A percentile compares a stretch with the other conserved stretches of the same genome.
These are phyloP conservation scores for Phytophthora sp. DNA, from an alignment of 352 stramenopile genomes.

Conservation along the genomic window DNA sequence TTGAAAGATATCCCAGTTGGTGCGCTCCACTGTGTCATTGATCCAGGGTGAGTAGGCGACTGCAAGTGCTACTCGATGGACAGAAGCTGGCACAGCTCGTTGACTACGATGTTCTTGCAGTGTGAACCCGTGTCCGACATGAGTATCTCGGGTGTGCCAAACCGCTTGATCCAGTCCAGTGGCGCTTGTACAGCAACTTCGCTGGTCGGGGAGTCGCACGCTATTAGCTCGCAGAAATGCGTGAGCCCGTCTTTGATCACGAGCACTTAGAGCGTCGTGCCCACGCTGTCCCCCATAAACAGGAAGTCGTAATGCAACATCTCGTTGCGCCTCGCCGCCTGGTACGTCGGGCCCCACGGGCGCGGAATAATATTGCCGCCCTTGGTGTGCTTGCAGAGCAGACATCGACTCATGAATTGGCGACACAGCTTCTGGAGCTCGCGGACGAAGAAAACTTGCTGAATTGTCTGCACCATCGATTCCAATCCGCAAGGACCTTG, in stretches of 20 bases:
- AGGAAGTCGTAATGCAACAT: conserved; percentile 7
- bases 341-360: neutral
- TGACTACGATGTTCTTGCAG: conserved; percentile 2
- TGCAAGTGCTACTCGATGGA: neutral
- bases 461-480: neutral
- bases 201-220: neutral
- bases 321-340: neutral
- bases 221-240: no score
- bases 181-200: neutral
- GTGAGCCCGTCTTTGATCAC: neutral
- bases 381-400: neutral
- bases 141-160: neutral
- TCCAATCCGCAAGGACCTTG: neutral
- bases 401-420: neutral
- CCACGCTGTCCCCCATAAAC: neutral
- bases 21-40: neutral
- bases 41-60: conserved; percentile 7
- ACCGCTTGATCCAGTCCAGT: conserved; percentile 3
- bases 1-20: conserved; percentile 2
- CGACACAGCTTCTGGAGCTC: neutral
- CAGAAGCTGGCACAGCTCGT: neutral
- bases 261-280: neutral
- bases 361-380: neutral
- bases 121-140: conserved; percentile 1
- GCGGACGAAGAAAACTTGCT: neutral